Percentiles rank a stretch among this genome's conserved stretches.
Evolutionary conservation across 2,329 filamentous ascomycete genomes (phyloP).

Genomic region (Ophiostoma pallidulum): DNA sequence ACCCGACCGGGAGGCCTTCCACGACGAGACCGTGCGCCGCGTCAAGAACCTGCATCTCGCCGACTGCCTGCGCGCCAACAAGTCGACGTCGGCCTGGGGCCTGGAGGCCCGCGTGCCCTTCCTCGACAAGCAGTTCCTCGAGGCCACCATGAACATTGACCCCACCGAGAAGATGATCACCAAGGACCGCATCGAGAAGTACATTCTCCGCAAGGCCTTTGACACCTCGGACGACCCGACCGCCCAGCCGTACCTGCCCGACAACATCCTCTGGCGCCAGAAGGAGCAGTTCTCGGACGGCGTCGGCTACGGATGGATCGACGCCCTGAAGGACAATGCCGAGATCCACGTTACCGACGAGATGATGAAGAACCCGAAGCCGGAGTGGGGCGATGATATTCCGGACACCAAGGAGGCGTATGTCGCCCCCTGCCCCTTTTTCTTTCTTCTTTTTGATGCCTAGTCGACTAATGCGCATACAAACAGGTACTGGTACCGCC

Average conservation of each 20-base stretch:
- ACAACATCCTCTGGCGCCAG: slow-evolving; percentile 93
- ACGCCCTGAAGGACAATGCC: slow-evolving; percentile 89
- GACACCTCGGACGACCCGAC: slow-evolving; percentile 82
- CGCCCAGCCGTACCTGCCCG: slow-evolving; percentile 78
- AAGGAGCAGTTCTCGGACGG: slow-evolving; percentile 99
- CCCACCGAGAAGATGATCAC: slow-evolving; percentile 94
- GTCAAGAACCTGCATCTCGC: slow-evolving; percentile 94
- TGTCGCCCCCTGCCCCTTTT: slow-evolving; percentile 24
- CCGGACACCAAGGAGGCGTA: slow-evolving; percentile 96
- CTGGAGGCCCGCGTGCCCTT: slow-evolving; percentile 96
- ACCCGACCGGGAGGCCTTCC: slow-evolving; percentile 84
- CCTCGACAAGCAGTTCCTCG: slow-evolving; percentile 94
- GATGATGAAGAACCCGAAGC: slow-evolving; percentile 97
- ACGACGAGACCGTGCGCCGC: slow-evolving; percentile 85
- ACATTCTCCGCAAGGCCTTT: slow-evolving; percentile 95
- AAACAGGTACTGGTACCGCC: slow-evolving; percentile 83
- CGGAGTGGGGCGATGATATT: slow-evolving; percentile 86
- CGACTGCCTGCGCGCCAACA: slow-evolving; percentile 98
- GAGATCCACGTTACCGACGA: slow-evolving; percentile 86
- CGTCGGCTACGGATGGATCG: slow-evolving; percentile 98
- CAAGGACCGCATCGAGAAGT: slow-evolving; percentile 85
- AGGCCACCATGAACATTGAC: slow-evolving; percentile 87
- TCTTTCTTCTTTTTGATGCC: background rate
- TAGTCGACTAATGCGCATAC: background rate
- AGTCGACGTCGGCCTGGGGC: slow-evolving; percentile 96